Percentiles rank a stretch among this genome's conserved stretches.
Conservation (phyloP, 1,284 basidiomycete species). For the Leccinum fallax region DNA sequence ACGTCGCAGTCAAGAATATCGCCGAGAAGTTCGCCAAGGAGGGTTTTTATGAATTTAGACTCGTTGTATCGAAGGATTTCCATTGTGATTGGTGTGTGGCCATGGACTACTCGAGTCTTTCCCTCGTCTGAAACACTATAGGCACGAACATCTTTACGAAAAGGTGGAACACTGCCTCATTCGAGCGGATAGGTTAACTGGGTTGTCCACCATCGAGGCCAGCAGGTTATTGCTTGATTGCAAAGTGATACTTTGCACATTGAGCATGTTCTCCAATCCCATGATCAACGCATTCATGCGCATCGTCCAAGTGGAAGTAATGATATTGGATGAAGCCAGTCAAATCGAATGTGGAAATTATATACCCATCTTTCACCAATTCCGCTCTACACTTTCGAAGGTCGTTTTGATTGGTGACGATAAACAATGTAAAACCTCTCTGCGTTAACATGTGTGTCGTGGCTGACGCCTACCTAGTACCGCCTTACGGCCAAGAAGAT, state of each 20-base stretch:
- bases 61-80: slow-evolving; percentile 49
- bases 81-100: slow-evolving; percentile 56
- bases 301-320: slow-evolving; percentile 47
- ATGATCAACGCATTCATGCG: slow-evolving; percentile 35
- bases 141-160: slow-evolving; percentile 75
- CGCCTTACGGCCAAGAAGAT: slow-evolving; percentile 50
- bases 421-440: slow-evolving; percentile 59
- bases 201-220: slow-evolving; percentile 12
- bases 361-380: slow-evolving; percentile 50
- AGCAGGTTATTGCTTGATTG: slow-evolving; percentile 39
- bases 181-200: slow-evolving; percentile 46
- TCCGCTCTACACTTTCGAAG: slow-evolving; percentile 52
- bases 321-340: slow-evolving; percentile 69
- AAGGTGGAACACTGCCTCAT: slow-evolving; percentile 50
- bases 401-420: slow-evolving; percentile 76
- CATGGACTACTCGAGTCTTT: neutral
- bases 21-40: slow-evolving; percentile 47
- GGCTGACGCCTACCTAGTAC: slow-evolving; percentile 38
- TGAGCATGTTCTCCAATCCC: slow-evolving; percentile 46
- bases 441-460: neutral
- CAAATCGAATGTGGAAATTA: slow-evolving; percentile 68
- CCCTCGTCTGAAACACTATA: slow-evolving; percentile 31
- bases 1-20: slow-evolving; percentile 60
- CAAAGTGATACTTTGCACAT: slow-evolving; percentile 59
- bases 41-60: slow-evolving; percentile 40